A percentile compares a stretch with the other conserved stretches of the same genome.
phyloP scores from a whole-genome alignment of 2,329 filamentous ascomycete species.

The Paecilomyces dactylethromorphus region DNA sequence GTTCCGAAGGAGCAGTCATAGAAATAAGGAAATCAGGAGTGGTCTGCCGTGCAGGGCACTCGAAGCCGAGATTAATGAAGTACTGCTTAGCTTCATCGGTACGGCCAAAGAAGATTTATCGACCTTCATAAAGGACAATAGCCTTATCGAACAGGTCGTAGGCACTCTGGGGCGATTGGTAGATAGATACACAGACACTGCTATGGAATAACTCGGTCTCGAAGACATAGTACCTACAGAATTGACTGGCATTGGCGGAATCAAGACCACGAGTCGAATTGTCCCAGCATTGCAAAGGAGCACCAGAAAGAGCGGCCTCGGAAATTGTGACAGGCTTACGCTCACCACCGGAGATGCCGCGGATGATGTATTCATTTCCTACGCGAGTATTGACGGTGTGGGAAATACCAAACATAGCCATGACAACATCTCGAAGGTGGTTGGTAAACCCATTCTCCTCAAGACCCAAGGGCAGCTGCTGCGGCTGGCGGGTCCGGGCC shows the following conservation, averaged over 20 bases:
- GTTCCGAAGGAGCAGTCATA: conserved; percentile 59
- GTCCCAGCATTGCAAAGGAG: conserved; percentile 43
- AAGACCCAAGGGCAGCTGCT: conserved; percentile 31
- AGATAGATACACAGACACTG: conserved; percentile 54
- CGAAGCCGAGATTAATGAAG: conserved; percentile 64
- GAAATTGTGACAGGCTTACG: conserved; percentile 57
- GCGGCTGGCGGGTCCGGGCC: conserved; percentile 55
- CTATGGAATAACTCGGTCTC: too few relatives aligned
- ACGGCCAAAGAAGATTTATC: conserved; percentile 70
- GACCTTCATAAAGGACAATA: conserved; percentile 65
- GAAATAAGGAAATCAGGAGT: conserved; percentile 66
- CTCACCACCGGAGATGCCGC: conserved; percentile 56
- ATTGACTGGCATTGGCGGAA: conserved; percentile 51
- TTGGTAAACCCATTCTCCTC: conserved; percentile 37
- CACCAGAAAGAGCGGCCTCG: conserved; percentile 44
- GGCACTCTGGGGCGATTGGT: conserved; percentile 43
- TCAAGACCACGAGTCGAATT: conserved; percentile 47
- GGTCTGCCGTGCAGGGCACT: conserved; percentile 62
- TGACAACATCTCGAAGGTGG: conserved; percentile 40
- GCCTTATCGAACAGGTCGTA: conserved; percentile 64
- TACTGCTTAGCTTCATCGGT: conserved; percentile 55
- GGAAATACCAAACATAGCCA: conserved; percentile 38
- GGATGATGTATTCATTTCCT: conserved; percentile 53
- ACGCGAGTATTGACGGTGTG: conserved; percentile 48
- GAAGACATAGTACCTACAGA: too few relatives aligned